Base-by-base conservation (phyloP, 1,284 basidiomycete species). In the Puccinia horiana region DNA sequence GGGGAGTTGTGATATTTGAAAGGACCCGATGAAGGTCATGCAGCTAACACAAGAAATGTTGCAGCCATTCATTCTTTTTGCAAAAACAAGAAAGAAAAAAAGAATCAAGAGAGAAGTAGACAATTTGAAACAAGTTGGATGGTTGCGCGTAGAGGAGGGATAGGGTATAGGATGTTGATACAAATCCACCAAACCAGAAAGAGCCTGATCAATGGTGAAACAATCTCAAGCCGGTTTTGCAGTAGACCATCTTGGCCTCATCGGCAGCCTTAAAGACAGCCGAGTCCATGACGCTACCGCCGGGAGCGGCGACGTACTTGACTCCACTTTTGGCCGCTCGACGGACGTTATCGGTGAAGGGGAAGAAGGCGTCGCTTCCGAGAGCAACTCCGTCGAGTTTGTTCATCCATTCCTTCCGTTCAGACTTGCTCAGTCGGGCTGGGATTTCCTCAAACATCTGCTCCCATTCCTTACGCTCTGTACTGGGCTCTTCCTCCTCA, bases 291-390 rank as follows among this genome's bases (percentile, higher is more conserved):
- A 99, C 95, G 85, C 94, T 96, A 78, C 96, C 96, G 79, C 93
- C 92, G 0, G 96, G 95, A 4, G 97, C 97, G 42, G 94, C 95
- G 82, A 99, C 90, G 88, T 96, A 98, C 86, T 89, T 91, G 74
- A 94, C 95, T 0, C 96, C 96, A 84, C 94, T 95, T 89, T 94
- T 92, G 87, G 91, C 90, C 75, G 94, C 94, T 81, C 96, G 90
- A 88, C 98, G 93, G 61, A 99, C 96, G 86, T 99, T 99, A 88
- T 99, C 97, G 11, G 95, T 92, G 92, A 99, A 99, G 56, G 96
- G 96, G 94, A 99, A 99, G 90, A 99, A 99, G 82, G 96, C 96
- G 86, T 99, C 97, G 84, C 93, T 95, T 52, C 94, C 94, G 87
- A 96, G 96, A 9, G 93, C 92, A 73, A 99, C 96, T 49, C 91